Base-by-base conservation (phyloP, 805 yeast species). In the Komagataella populi region DNA sequence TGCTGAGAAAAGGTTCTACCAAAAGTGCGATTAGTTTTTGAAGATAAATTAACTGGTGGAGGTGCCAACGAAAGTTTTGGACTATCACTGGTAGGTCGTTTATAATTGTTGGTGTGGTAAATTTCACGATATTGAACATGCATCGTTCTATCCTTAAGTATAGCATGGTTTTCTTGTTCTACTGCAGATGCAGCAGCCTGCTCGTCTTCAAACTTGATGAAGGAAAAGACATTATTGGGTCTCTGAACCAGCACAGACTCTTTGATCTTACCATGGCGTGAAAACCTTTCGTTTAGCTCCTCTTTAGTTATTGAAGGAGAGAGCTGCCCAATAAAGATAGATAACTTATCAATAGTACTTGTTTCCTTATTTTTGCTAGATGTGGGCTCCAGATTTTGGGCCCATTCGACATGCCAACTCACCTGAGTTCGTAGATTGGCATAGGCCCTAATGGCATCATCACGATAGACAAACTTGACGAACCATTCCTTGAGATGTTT, bases 361-460 rank as follows among this genome's bases (percentile, higher is more conserved):
- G 62, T 61, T 12, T 50, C 55, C n/a, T 57, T 59, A 23, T 60
- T 62, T 44, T 63, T 66, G 43, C 74, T 76, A 6, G 23, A 17
- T 1, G 46, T 17, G 3, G 23, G 20, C 48, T 81, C 89, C 47
- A 87, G 73, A 60, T 87, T 87, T 66, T 87, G 90, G 0, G 93
- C 88, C 96, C 96, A 87, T 59, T 84, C 88, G 46, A 83, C 84
- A 47, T 68, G 68, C 74, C 80, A 80, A n/a, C 67, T 65, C 6
- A 71, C 67, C 48, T 74, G 75, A 12, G 74, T 71, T 56, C 83
- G 75, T 54, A 84, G 69, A 57, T 74, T 77, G 2, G 93, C 89
- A 69, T 78, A 87, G 0, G 95, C 95, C 59, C 85, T 74, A 47
- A 87, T 85, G 10, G 96, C 96, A 64, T 88, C 96, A 62, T 86